Percentiles rank a stretch among this genome's conserved stretches.
These are phyloP conservation scores for Aspergillus calidoustus DNA, from an alignment of 2,329 filamentous ascomycete genomes.

Conservation along the genomic window DNA sequence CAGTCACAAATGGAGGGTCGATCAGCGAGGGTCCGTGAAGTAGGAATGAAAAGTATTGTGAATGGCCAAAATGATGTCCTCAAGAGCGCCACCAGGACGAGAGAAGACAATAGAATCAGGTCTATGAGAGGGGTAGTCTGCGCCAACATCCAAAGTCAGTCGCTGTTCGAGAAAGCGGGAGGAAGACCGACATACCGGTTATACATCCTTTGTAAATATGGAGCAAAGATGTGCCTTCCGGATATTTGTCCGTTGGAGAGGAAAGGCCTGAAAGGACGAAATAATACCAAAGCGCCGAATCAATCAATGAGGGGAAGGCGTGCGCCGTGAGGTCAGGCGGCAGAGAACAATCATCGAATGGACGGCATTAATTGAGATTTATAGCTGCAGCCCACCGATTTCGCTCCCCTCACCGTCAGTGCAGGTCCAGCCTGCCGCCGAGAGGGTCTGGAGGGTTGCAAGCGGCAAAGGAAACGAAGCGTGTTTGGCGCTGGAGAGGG, in stretches of 20 bases:
- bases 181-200: conserved; percentile 3
- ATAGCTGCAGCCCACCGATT: conserved; percentile 3
- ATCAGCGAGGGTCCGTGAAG: conserved; percentile 21
- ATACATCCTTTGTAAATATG: conserved; percentile 3
- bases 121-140: conserved; percentile 22
- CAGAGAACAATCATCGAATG: background rate
- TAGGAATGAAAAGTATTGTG: conserved; percentile 7
- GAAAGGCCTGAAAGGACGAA: background rate
- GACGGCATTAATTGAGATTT: background rate
- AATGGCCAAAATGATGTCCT: conserved; percentile 5
- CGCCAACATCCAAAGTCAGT: background rate
- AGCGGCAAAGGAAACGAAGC: conserved; percentile 17
- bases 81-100: conserved; percentile 12
- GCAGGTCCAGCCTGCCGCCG: conserved; percentile 3
- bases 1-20: conserved; percentile 19
- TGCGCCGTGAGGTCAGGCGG: conserved; percentile 7
- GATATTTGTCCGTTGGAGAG: conserved; percentile 7
- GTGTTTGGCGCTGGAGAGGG: background rate
- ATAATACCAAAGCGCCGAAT: background rate
- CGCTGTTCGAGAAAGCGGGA: background rate
- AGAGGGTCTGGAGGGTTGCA: background rate
- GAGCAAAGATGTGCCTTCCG: background rate
- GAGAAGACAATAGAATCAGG: conserved; percentile 25
- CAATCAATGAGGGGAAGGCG: background rate
- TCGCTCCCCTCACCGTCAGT: conserved; percentile 14